A percentile compares a stretch with the other conserved stretches of the same genome.
phyloP scores from a whole-genome alignment of 768 basidiomycete genomes.

The Suillus brevipes region DNA sequence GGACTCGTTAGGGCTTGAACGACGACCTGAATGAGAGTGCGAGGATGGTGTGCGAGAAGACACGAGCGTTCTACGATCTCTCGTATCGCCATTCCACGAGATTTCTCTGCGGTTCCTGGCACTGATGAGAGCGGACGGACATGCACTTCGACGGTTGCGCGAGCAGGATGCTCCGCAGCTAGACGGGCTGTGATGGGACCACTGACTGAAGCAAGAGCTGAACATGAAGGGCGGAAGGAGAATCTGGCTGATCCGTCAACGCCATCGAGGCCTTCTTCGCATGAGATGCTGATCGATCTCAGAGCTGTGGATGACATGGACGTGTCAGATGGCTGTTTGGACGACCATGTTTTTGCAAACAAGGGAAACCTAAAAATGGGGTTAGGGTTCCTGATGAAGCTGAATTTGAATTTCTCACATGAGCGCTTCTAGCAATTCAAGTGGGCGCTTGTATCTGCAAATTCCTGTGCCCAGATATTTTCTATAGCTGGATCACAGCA shows the following conservation, averaged over 20 bases:
- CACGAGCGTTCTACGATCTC: constrained; percentile 60
- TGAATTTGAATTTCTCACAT: neutral
- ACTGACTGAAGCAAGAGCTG: constrained; percentile 69
- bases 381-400: constrained; percentile 2
- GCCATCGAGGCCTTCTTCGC: constrained; percentile 57
- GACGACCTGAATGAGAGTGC: constrained; percentile 77
- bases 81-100: constrained; percentile 53
- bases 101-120: constrained; percentile 69
- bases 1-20: constrained; percentile 54
- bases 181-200: constrained; percentile 80
- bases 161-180: constrained; percentile 66
- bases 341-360: neutral
- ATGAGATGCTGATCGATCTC: constrained; percentile 39
- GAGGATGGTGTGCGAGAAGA: constrained; percentile 66
- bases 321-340: neutral
- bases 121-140: constrained; percentile 70
- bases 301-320: constrained; percentile 3
- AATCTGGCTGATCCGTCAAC: constrained; percentile 80
- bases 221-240: constrained; percentile 23
- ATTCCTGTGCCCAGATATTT: neutral
- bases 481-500: neutral
- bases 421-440: neutral
- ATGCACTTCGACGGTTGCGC: constrained; percentile 72
- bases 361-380: constrained; percentile 4
- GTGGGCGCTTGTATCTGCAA: neutral